Evolutionary conservation across 495 filamentous ascomycete species (phyloP).

Genomic region (Tuber calosporum): DNA sequence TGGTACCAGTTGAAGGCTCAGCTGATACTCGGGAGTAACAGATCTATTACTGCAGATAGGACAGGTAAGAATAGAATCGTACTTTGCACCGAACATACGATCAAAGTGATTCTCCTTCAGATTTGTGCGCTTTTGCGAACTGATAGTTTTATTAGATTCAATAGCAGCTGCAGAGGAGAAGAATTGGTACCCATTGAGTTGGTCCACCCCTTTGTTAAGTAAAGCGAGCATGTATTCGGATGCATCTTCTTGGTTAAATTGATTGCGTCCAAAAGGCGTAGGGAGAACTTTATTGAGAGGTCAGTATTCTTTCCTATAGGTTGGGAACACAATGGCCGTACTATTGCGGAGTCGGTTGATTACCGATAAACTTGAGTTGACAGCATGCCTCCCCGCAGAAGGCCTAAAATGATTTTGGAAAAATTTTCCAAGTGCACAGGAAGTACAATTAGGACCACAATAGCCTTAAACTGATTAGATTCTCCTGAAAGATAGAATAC

Average conservation of each 20-base stretch:
- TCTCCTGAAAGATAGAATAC: not conserved
- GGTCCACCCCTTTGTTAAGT: slow-evolving; percentile 23
- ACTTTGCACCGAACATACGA: slow-evolving; percentile 31
- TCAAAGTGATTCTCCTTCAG: slow-evolving; percentile 22
- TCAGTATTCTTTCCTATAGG: slow-evolving; percentile 10
- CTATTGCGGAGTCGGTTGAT: slow-evolving; percentile 8
- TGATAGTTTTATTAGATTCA: not conserved
- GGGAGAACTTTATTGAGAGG: slow-evolving; percentile 18
- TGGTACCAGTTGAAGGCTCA: not conserved
- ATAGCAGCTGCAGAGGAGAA: not conserved
- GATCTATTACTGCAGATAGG: slow-evolving; percentile 34
- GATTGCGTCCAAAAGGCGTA: slow-evolving; percentile 14
- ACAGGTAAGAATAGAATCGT: slow-evolving; percentile 32
- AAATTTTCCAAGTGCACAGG: slow-evolving; percentile 22
- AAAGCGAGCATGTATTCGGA: slow-evolving; percentile 37
- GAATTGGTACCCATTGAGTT: slow-evolving; percentile 20
- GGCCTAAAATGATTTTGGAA: slow-evolving; percentile 19
- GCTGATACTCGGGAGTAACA: slow-evolving; percentile 5
- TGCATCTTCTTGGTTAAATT: slow-evolving; percentile 27
- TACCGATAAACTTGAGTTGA: slow-evolving; percentile 2
- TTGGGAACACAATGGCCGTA: not conserved
- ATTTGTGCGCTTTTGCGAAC: not conserved
- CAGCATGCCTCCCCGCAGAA: not conserved
- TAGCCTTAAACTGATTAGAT: slow-evolving; percentile 13
- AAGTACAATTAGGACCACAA: slow-evolving; percentile 16